Conservation (phyloP, 1,139 yeast species). For the Blastobotrys illinoisensis region DNA sequence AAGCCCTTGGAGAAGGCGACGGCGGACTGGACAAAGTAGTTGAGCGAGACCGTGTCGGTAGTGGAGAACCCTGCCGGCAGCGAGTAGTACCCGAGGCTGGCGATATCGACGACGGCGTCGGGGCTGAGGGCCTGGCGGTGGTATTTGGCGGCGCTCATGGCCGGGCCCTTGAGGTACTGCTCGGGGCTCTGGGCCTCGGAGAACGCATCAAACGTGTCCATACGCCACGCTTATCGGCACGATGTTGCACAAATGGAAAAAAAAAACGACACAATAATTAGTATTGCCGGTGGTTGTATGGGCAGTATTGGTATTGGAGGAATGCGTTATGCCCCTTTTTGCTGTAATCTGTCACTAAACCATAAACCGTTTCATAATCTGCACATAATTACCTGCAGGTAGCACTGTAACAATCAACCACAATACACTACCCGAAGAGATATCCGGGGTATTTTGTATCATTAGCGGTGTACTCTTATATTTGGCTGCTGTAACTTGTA, state of each 20-base stretch:
- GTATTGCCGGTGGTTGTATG: background rate
- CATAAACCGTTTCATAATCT: background rate
- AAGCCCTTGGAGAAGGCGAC: constrained; percentile 30
- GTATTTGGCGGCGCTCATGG: constrained; percentile 13
- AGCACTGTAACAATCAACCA: background rate
- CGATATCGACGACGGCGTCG: constrained; percentile 13
- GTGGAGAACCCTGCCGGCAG: constrained; percentile 24
- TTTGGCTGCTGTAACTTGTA: too few species aligned
- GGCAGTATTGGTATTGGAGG: background rate
- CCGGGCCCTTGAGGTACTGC: constrained; percentile 17
- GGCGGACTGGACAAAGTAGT: constrained; percentile 30
- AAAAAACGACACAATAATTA: background rate
- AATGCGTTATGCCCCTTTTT: background rate
- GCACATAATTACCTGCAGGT: background rate
- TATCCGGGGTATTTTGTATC: too few species aligned
- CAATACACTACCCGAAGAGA: too few species aligned
- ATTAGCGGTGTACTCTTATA: too few species aligned
- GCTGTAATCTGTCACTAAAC: background rate
- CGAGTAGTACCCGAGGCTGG: constrained; percentile 21
- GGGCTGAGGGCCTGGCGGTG: constrained; percentile 12
- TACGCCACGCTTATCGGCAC: background rate
- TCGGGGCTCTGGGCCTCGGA: constrained; percentile 20
- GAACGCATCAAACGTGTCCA: constrained; percentile 18
- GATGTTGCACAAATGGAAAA: background rate
- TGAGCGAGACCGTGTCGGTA: constrained; percentile 25